These are phyloP conservation scores for Kwoniella pini DNA, from an alignment of 768 basidiomycete genomes.

Conservation along the genomic window DNA sequence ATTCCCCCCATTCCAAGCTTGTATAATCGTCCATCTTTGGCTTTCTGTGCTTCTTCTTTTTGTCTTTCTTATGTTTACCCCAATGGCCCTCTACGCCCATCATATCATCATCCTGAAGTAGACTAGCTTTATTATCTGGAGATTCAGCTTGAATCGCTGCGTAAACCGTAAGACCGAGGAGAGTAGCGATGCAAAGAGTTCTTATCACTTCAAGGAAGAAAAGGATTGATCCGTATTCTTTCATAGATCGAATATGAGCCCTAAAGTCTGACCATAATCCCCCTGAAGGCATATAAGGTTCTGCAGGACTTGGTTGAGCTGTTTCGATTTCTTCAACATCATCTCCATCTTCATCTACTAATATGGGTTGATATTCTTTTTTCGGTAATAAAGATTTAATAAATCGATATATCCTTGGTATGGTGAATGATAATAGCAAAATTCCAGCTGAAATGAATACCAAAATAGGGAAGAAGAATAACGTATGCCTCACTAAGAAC, in stretches of 20 bases:
- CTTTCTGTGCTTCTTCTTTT: constrained; percentile 51
- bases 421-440: constrained; percentile 53
- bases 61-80: constrained; percentile 28
- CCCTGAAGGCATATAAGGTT: constrained; percentile 35
- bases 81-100: constrained; percentile 20
- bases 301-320: constrained; percentile 19
- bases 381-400: constrained; percentile 14
- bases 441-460: constrained; percentile 54
- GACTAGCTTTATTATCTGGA: constrained; percentile 15
- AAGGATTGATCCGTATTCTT: constrained; percentile 58
- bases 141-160: constrained; percentile 57
- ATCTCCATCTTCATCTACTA: constrained; percentile 31
- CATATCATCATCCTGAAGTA: neutral
- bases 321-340: constrained; percentile 28
- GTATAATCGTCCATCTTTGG: constrained; percentile 46
- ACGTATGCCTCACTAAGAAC: constrained; percentile 33
- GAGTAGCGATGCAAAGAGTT: constrained; percentile 58
- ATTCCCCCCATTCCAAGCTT: constrained; percentile 47
- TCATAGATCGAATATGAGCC: constrained; percentile 57
- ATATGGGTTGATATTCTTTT: constrained; percentile 29
- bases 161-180: constrained; percentile 61
- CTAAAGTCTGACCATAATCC: constrained; percentile 55
- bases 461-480: constrained; percentile 56
- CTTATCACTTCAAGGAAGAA: constrained; percentile 60
- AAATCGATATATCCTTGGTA: constrained; percentile 39